Base-by-base conservation (phyloP, 352 stramenopile genomes). In the Phytophthora podocarpi region DNA sequence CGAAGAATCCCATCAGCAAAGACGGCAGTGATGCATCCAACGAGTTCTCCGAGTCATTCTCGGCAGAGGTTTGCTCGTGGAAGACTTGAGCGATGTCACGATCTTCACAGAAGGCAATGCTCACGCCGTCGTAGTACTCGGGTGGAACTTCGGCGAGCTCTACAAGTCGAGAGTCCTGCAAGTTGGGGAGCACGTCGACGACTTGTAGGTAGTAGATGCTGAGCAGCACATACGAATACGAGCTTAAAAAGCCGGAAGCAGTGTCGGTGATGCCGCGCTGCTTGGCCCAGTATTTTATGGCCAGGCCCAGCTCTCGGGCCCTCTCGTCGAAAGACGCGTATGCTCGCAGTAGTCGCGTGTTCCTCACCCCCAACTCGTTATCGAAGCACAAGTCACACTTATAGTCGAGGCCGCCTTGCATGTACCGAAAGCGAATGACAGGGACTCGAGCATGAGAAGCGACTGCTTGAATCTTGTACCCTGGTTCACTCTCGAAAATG, bases 261-360 rank as follows among this genome's bases (percentile, higher is more conserved):
- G 97, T 94, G 61, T 98, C 96, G 75, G 98, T 99, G 36, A 99
- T 93, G 32, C 87, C 78, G 13, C 97, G 81, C 16, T 72, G 76
- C 76, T 99, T 99, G 20, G 97, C 96, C 97, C 97, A 99, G 35
- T 95, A 76, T 74, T 99, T 99, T 42, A 99, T 51, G 11, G 97
- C 90, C 42, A 98, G 87, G 6, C 95, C 96, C 5, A 99, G 72
- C 16, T 91, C 67, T 1, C 90, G 89, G n/a, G 80, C 80, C 26
- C 87, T 76, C 8, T 80, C 63, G 66, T 94, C 87, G 10, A 77
- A 74, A 8, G 56, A 36, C 18, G 78, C 84, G 49, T 95, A 96
- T 4, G 82, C 66, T 3, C 82, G 81, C 50, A 95, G 52, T 11
- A 96, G 66, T 28, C 72, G 61, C n/a, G 87, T 93, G 60, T 96